These are phyloP conservation scores for Linaria vulgaris DNA, from an alignment of 257 asterid genomes.

Conservation along the genomic window DNA sequence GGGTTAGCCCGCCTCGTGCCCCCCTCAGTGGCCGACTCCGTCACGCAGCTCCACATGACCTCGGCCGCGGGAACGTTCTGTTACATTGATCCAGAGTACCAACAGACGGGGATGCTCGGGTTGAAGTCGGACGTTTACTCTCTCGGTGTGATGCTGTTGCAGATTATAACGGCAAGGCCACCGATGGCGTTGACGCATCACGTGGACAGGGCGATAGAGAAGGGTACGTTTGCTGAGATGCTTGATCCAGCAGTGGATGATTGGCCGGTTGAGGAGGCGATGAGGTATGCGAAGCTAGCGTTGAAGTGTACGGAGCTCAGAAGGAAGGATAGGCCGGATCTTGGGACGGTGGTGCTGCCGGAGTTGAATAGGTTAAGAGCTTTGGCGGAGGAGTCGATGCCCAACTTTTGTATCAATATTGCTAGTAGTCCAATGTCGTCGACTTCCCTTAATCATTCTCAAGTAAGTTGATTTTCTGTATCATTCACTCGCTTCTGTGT, in stretches of 20 bases:
- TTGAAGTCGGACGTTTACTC: constrained; percentile 30
- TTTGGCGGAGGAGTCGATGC: constrained; percentile 10
- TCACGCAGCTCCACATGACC: constrained; percentile 25
- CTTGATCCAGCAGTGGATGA: constrained; percentile 20
- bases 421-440: background rate
- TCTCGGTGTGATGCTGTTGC: constrained; percentile 28
- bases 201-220: constrained; percentile 20
- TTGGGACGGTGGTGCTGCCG: constrained; percentile 23
- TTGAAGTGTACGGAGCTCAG: constrained; percentile 20
- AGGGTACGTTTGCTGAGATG: constrained; percentile 18
- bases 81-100: constrained; percentile 33
- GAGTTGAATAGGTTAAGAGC: constrained; percentile 14
- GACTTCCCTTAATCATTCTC: background rate
- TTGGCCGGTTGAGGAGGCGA: constrained; percentile 25
- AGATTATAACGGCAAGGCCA: constrained; percentile 30
- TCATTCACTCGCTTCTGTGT: no score
- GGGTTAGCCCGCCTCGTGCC: constrained; percentile 29
- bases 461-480: background rate
- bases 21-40: constrained; percentile 14
- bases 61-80: constrained; percentile 33
- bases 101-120: constrained; percentile 32
- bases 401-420: background rate
- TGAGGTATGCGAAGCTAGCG: constrained; percentile 16
- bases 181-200: constrained; percentile 26
- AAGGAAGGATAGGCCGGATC: constrained; percentile 24